A percentile compares a stretch with the other conserved stretches of the same genome.
These are phyloP conservation scores for Kwoniella mangroviensis DNA, from an alignment of 768 basidiomycete genomes.

Conservation along the genomic window DNA sequence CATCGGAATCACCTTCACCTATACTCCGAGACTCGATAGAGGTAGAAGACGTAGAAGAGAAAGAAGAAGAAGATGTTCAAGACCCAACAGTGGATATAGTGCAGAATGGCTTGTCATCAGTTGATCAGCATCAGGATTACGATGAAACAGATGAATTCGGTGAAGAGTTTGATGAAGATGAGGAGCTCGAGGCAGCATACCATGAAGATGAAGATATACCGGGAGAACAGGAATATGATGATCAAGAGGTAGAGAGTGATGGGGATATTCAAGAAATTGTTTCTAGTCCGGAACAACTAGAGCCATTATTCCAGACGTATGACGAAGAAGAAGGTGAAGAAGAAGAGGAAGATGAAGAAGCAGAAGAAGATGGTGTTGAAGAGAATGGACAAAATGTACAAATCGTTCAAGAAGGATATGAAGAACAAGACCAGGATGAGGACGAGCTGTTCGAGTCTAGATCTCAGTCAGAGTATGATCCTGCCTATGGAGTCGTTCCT, in stretches of 20 bases:
- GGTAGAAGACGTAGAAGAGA: too few relatives aligned
- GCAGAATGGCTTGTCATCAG: not conserved
- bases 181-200: not conserved
- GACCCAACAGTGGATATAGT: not conserved
- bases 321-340: conserved; percentile 10
- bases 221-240: conserved; percentile 11
- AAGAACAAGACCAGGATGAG: conserved; percentile 12
- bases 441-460: conserved; percentile 15
- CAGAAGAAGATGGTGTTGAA: conserved; percentile 9
- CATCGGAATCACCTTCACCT: conserved; percentile 45
- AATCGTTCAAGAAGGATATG: conserved; percentile 3
- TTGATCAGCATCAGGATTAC: not conserved
- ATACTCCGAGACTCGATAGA: too few relatives aligned
- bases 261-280: not conserved
- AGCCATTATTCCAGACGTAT: conserved; percentile 3
- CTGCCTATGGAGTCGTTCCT: conserved; percentile 17
- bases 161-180: conserved; percentile 11
- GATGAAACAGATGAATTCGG: conserved; percentile 16
- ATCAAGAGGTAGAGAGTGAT: not conserved
- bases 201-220: not conserved
- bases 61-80: not conserved
- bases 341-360: conserved; percentile 10
- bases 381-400: not conserved
- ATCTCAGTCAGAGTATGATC: conserved; percentile 18
- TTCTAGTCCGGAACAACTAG: not conserved